Evolutionary conservation across 176 grass and related monocot genomes (phyloP), one percentile per base, ranked within the genome.

Genomic region (Phoenix roebelenii): DNA sequence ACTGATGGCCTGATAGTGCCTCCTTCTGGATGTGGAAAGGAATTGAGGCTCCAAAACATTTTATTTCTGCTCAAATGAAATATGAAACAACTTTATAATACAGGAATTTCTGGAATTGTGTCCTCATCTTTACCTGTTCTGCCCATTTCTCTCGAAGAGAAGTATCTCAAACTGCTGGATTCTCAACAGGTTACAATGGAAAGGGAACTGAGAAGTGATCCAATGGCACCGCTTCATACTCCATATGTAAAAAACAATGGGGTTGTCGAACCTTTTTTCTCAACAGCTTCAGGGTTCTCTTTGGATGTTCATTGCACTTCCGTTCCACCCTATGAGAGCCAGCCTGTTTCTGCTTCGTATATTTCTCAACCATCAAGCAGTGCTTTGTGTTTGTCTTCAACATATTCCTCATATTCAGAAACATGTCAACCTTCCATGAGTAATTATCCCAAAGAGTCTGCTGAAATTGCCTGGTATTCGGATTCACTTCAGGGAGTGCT

Each of bases 391-490:
- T 35, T n/a, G 24, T 7, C 25, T 7, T 60, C 58, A 4, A 30
- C 58, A 35, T 60, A 29, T 32, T 60, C 58, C 17, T 60, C 25
- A 60, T 60, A 39, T 60, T 32, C 58, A 18, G 28, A 15, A 39
- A 60, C 58, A 19, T 26, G 26, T 20, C 26, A 39, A 35, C 25
- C 58, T 60, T 60, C 26, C 26, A 15, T 32, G 58, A 60, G 24
- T 32, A 60, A 30, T 35, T 39, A 60, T 60, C 26, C 65, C 61
- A 58, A 54, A 60, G 63, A 65, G 60, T 63, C 77, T 77, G 70
- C 65, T 52, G 70, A 72, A 35, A 74, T 68, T 61, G 30, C 70
- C 4, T 87, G 74, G 84, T 76, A 48, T 53, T 66, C 75, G 58
- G 79, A 87, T 61, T 49, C 71, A 24, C 1, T 71, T 25, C 74